phyloP scores from a whole-genome alignment of 805 yeast species.

The Monosporozyma aerobia region DNA sequence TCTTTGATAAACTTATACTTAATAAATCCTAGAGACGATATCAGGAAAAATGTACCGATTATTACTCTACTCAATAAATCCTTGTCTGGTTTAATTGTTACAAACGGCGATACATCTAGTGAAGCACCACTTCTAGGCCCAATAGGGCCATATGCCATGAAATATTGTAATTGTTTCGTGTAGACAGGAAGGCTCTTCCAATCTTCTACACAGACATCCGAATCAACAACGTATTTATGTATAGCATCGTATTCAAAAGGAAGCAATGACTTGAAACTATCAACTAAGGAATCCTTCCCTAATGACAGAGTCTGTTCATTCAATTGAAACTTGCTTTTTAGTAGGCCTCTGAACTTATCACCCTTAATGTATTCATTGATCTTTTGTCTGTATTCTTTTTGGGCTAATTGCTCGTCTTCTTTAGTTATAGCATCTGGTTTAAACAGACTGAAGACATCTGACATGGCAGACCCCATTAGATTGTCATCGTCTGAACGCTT shows the following conservation, averaged over 20 bases:
- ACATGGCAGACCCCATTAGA: constrained; percentile 3
- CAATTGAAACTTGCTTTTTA: neutral
- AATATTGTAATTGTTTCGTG: constrained; percentile 49
- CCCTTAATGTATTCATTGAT: constrained; percentile 6
- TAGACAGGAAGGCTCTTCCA: constrained; percentile 46
- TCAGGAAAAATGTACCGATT: neutral
- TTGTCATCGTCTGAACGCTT: neutral
- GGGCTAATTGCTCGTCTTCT: constrained; percentile 19
- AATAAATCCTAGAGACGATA: neutral
- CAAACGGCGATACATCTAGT: constrained; percentile 12
- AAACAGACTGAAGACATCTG: constrained; percentile 20
- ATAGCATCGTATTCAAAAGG: constrained; percentile 11
- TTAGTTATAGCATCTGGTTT: constrained; percentile 18
- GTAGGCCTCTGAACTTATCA: neutral
- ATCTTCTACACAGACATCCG: constrained; percentile 22
- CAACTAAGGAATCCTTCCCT: constrained; percentile 1
- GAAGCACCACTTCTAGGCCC: constrained; percentile 57
- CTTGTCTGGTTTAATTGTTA: constrained; percentile 13
- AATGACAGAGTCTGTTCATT: neutral
- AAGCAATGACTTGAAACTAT: constrained; percentile 8
- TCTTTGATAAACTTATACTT: neutral
- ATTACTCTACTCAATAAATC: neutral
- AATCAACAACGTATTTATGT: constrained; percentile 20
- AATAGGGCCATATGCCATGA: constrained; percentile 59
- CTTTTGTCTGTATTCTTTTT: constrained; percentile 3